These are phyloP conservation scores for Pleurotus cornucopiae DNA, from an alignment of 768 basidiomycete species.

Conservation along the genomic window DNA sequence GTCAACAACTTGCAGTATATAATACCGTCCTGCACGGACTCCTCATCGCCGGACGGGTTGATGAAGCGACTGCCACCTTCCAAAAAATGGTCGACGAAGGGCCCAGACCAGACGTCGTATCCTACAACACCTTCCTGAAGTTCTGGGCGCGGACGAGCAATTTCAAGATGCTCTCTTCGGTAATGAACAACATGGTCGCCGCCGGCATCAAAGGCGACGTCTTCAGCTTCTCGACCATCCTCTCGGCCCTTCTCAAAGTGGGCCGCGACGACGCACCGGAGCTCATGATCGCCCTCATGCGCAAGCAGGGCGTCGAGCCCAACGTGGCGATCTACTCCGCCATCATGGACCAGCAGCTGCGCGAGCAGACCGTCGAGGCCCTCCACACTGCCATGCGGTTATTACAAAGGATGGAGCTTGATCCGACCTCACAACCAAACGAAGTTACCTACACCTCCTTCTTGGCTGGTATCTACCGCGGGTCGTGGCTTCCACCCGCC, in stretches of 20 bases:
- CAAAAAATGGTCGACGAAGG: slow-evolving; percentile 41
- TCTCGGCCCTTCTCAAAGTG: slow-evolving; percentile 70
- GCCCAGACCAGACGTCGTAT: slow-evolving; percentile 64
- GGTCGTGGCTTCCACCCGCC: slow-evolving; percentile 40
- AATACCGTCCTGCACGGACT: slow-evolving; percentile 76
- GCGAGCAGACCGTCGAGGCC: slow-evolving; percentile 45
- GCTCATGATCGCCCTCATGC: slow-evolving; percentile 70
- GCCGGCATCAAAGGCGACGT: slow-evolving; percentile 66
- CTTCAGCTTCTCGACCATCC: slow-evolving; percentile 83
- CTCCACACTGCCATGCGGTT: slow-evolving; percentile 66
- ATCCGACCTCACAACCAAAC: slow-evolving; percentile 51
- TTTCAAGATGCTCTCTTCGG: slow-evolving; percentile 52
- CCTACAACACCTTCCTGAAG: slow-evolving; percentile 78
- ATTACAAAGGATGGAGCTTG: slow-evolving; percentile 70
- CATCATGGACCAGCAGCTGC: slow-evolving; percentile 74
- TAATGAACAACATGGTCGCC: slow-evolving; percentile 54
- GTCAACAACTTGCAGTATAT: slow-evolving; percentile 43
- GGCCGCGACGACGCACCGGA: slow-evolving; percentile 64
- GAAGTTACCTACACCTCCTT: slow-evolving; percentile 83
- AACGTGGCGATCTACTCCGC: slow-evolving; percentile 76
- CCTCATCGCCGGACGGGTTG: slow-evolving; percentile 37
- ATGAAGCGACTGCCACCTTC: slow-evolving; percentile 38
- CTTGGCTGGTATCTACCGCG: slow-evolving; percentile 67
- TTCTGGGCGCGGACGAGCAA: slow-evolving; percentile 63
- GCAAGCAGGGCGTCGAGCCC: slow-evolving; percentile 64